These are phyloP conservation scores for Voacanga thouarsii DNA, from an alignment of 257 asterid species.

Conservation along the genomic window DNA sequence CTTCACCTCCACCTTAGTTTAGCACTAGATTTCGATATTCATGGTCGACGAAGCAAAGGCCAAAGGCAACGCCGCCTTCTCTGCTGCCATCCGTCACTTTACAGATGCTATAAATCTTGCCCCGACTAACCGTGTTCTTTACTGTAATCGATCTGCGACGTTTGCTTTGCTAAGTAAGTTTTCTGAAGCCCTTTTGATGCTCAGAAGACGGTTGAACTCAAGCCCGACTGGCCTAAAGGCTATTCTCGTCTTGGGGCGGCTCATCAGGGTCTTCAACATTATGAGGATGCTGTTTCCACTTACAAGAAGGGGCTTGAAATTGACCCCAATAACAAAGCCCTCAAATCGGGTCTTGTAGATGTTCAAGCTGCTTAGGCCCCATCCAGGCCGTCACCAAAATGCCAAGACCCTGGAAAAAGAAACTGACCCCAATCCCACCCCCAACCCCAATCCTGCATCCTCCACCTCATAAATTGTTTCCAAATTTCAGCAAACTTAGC, in stretches of 20 bases:
- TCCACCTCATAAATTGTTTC: no score
- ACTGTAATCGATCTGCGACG: constrained; percentile 93
- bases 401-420: no score
- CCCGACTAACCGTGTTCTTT: constrained; percentile 78
- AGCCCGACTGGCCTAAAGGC: constrained; percentile 82
- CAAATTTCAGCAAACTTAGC: no score
- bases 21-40: background rate
- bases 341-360: constrained; percentile 78
- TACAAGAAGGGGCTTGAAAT: constrained; percentile 72
- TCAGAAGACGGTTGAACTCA: constrained; percentile 74
- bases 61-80: constrained; percentile 87
- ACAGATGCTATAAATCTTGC: constrained; percentile 66
- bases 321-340: constrained; percentile 78
- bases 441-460: no score
- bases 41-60: constrained; percentile 98
- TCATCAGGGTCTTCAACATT: constrained; percentile 55
- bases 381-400: constrained; percentile 25
- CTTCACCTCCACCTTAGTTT: no score
- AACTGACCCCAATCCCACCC: no score
- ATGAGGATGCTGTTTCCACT: constrained; percentile 58
- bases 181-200: constrained; percentile 81
- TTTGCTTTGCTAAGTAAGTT: constrained; percentile 61
- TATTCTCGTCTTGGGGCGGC: constrained; percentile 97
- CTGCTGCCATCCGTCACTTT: constrained; percentile 75
- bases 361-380: constrained; percentile 56